phyloP scores from a whole-genome alignment of 352 stramenopile genomes.

The Globisporangium recalcitrans region DNA sequence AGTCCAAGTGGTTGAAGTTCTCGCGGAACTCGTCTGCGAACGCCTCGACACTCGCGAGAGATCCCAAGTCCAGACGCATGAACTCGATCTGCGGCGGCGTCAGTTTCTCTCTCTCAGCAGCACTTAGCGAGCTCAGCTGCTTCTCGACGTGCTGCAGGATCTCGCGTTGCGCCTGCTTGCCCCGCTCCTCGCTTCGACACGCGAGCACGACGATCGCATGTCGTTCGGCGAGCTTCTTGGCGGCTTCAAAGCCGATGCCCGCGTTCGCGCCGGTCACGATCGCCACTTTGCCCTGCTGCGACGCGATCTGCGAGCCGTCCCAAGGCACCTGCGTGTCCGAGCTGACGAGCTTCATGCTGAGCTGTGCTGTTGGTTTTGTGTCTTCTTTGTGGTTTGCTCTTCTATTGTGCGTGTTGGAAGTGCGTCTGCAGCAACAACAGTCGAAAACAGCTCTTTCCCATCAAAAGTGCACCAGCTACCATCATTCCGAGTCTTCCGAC shows the following conservation, averaged over 20 bases:
- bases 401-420: background rate
- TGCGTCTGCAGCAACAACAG: background rate
- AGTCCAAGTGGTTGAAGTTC: constrained; percentile 20
- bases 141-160: constrained; percentile 17
- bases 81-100: constrained; percentile 15
- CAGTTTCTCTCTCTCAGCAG: constrained; percentile 12
- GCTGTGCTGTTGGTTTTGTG: background rate
- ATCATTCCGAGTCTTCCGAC: background rate
- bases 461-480: background rate
- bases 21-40: constrained; percentile 21
- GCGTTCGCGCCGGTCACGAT: constrained; percentile 84
- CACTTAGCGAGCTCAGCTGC: constrained; percentile 6
- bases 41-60: constrained; percentile 16
- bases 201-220: constrained; percentile 72
- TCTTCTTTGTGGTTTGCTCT: background rate
- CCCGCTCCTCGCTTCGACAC: constrained; percentile 48
- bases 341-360: background rate
- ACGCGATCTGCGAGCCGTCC: constrained; percentile 26
- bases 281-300: constrained; percentile 47
- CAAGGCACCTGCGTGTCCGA: constrained; percentile 3
- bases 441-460: background rate
- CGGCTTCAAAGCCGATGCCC: constrained; percentile 75
- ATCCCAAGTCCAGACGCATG: constrained; percentile 22
- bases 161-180: constrained; percentile 22
- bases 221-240: constrained; percentile 48